Base-by-base conservation (phyloP, 352 stramenopile genomes). In the Globisporangium paroecandrum region DNA sequence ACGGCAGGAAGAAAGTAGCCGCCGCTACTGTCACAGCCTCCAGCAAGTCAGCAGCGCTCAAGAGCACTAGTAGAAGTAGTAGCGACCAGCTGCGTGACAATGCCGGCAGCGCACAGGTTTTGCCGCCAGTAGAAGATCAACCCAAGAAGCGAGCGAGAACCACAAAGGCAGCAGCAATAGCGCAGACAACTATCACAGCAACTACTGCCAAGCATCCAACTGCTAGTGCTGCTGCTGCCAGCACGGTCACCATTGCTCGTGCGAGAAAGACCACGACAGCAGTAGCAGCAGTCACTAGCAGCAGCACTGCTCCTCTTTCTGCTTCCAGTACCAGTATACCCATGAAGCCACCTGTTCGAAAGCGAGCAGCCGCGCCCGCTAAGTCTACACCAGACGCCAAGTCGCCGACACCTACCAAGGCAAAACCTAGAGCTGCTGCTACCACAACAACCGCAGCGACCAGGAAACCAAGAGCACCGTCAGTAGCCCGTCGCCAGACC, bases 401-500 rank as follows among this genome's bases (percentile, higher is more conserved):
- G 9, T 12, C 57, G 12, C 5, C 36, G 7, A 63, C 32, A 20
- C 18, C 29, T 6, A 25, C 58, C 22, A 55, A 24, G 29, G 59
- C 61, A 32, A 65, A 46, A 32, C 15, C 66, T 5, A 36, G 18
- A 61, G 32, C 55, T 46, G 10, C 55, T 36, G 6, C 54, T 9
- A 29, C 47, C 47, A 27, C 18, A 32, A 38, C 7, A 15, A 59
- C 27, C 29, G 7, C 55, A 20, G 27, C 51, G 24, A 60, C 49
- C n/a, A 62, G 32, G 24, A 64, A 38, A n/a, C 15, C 38, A n/a
- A 51, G 29, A 18, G 54, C 67, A 10, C n/a, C 58, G 8, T 27
- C 66, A n/a, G 38, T 20, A n/a, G 38, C 53, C 13, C 67, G 69
- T 27, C 70, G 68, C 34, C 71, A 71, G 58, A 62, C 69, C 43